A percentile compares a stretch with the other conserved stretches of the same genome.
Evolutionary conservation across 305 asterid species (phyloP).

Genomic region (Fraxinus ornus): DNA sequence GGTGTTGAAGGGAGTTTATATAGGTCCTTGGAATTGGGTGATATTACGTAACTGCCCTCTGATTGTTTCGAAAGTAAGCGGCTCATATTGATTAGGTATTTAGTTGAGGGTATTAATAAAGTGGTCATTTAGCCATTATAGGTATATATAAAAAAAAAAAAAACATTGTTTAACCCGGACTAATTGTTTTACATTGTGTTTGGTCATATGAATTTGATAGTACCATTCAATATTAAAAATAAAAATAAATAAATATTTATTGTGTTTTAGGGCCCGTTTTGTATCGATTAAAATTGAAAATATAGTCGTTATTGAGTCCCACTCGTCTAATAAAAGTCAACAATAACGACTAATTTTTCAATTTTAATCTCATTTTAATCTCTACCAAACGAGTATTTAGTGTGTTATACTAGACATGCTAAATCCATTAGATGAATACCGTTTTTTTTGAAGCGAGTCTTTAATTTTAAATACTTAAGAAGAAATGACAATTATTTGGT

Average conservation of each 20-base stretch:
- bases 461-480: too few species aligned
- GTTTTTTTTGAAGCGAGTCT: neutral
- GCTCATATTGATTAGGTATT: too few species aligned
- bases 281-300: too few species aligned
- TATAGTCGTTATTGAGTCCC: too few species aligned
- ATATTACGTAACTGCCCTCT: constrained; percentile 32
- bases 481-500: neutral
- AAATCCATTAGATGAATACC: neutral
- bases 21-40: constrained; percentile 5
- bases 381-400: too few species aligned
- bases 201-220: neutral
- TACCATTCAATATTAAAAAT: neutral
- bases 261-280: too few species aligned
- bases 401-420: neutral
- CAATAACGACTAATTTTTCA: too few species aligned
- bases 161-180: neutral
- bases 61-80: constrained; percentile 1
- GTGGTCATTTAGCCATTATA: neutral
- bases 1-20: constrained; percentile 26
- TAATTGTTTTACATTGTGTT: neutral
- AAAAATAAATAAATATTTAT: too few species aligned
- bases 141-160: neutral
- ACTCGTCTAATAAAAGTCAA: too few species aligned
- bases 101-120: neutral
- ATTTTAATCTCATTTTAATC: too few species aligned